These are phyloP conservation scores for Microdochium bolleyi DNA, from an alignment of 2,329 filamentous ascomycete genomes.

Conservation along the genomic window DNA sequence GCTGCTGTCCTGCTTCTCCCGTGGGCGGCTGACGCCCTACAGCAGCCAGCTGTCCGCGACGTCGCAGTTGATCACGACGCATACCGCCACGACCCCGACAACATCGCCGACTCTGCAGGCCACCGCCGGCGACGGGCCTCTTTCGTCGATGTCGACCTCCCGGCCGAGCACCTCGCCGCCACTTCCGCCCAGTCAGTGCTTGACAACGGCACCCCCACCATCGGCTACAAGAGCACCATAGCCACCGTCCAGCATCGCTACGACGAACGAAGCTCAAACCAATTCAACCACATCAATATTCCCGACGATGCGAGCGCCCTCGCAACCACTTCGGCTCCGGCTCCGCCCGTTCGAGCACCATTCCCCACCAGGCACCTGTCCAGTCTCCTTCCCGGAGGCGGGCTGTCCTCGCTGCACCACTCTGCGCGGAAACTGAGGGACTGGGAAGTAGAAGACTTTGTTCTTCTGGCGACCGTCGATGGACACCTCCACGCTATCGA, in stretches of 20 bases:
- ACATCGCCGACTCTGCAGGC: not conserved
- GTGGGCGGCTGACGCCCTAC: constrained; percentile 47
- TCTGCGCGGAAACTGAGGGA: constrained; percentile 96
- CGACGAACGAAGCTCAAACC: constrained; percentile 9
- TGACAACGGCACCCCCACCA: constrained; percentile 5
- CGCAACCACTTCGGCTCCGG: constrained; percentile 89
- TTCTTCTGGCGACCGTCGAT: constrained; percentile 99
- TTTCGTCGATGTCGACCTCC: not conserved
- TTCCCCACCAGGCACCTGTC: constrained; percentile 58
- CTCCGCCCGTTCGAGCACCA: constrained; percentile 90
- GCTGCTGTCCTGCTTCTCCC: constrained; percentile 42
- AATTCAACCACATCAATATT: constrained; percentile 13
- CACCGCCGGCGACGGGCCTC: not conserved
- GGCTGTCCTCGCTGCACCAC: constrained; percentile 68
- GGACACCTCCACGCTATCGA: constrained; percentile 90
- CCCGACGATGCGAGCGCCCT: constrained; percentile 83
- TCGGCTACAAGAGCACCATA: constrained; percentile 11
- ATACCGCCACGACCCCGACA: not conserved
- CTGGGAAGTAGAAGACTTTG: constrained; percentile 99
- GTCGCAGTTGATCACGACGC: not conserved
- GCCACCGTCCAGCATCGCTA: constrained; percentile 7
- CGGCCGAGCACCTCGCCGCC: not conserved
- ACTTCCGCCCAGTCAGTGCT: not conserved
- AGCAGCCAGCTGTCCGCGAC: constrained; percentile 33
- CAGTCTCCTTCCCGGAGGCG: constrained; percentile 46